Percentiles rank a stretch among this genome's conserved stretches.
Evolutionary conservation across 164 flowering plant genomes (phyloP).

Genomic region (Vitis riparia): DNA sequence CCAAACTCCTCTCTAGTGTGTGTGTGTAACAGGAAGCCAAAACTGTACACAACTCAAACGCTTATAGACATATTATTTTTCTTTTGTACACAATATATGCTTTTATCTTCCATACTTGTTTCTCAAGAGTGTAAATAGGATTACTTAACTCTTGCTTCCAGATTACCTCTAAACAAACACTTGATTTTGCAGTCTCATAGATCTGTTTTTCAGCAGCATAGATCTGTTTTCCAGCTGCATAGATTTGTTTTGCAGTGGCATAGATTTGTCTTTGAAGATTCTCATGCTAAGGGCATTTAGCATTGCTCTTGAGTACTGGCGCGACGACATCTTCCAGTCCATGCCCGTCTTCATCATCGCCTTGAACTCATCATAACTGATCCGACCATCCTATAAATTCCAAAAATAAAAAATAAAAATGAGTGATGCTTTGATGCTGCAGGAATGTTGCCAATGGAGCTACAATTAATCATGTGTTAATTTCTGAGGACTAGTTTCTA

Average conservation of each 20-base stretch:
- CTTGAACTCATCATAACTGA: constrained; percentile 69
- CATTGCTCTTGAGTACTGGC: constrained; percentile 77
- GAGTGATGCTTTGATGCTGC: neutral
- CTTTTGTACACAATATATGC: neutral
- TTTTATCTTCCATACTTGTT: neutral
- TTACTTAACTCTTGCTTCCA: too few relatives aligned
- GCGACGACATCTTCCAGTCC: constrained; percentile 83
- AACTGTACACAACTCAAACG: neutral
- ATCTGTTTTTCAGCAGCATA: too few relatives aligned
- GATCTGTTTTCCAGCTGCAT: neutral
- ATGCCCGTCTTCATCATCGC: constrained; percentile 73
- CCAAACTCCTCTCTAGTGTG: neutral
- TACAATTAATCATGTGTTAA: neutral
- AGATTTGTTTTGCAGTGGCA: neutral
- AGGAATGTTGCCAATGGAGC: neutral
- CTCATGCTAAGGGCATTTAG: constrained; percentile 66
- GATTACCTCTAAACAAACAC: too few relatives aligned
- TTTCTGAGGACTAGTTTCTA: neutral
- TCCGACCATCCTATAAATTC: constrained; percentile 66
- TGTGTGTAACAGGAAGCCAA: too few relatives aligned
- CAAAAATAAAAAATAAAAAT: neutral
- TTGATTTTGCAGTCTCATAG: too few relatives aligned
- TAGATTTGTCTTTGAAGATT: constrained; percentile 49
- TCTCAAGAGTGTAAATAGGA: too few relatives aligned
- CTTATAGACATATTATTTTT: neutral